Conservation (phyloP, 371 early-diverging fungal species). For the Conidiobolus incongruus region DNA sequence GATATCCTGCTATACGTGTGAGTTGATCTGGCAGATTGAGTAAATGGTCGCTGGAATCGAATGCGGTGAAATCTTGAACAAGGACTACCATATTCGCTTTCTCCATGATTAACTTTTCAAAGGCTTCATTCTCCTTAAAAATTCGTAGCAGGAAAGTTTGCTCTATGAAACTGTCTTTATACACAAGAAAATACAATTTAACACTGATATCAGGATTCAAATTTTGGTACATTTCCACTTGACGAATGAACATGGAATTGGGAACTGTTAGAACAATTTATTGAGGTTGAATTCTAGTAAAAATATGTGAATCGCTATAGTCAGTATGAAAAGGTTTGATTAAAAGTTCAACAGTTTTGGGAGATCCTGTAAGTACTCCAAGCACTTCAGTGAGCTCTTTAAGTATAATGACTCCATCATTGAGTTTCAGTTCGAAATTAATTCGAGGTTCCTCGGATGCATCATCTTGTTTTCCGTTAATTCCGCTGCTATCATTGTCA, state of each 20-base stretch:
- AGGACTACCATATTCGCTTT: slow-evolving; percentile 32
- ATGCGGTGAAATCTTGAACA: not conserved
- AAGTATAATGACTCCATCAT: not conserved
- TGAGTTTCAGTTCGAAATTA: not conserved
- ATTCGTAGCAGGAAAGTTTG: slow-evolving; percentile 69
- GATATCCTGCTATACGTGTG: slow-evolving; percentile 7
- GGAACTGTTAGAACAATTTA: slow-evolving; percentile 82
- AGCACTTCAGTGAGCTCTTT: not conserved
- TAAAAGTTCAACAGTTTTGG: slow-evolving; percentile 11
- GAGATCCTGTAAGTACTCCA: not conserved
- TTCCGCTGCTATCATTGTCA: not conserved
- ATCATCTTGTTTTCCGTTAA: not conserved
- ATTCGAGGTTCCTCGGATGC: not conserved
- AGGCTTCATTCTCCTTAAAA: slow-evolving; percentile 76
- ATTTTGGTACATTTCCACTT: slow-evolving; percentile 61
- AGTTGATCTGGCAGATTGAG: not conserved
- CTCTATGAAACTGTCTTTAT: slow-evolving; percentile 89
- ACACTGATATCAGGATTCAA: slow-evolving; percentile 22
- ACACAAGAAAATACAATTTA: slow-evolving; percentile 76
- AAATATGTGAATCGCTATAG: slow-evolving; percentile 19
- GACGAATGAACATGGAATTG: slow-evolving; percentile 61
- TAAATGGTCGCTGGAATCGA: not conserved
- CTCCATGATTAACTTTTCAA: slow-evolving; percentile 79
- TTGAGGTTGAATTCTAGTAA: slow-evolving; percentile 43
- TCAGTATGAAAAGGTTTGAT: slow-evolving; percentile 32